phyloP scores from a whole-genome alignment of 2,329 filamentous ascomycete species.

The Aspergillus arachidicola region DNA sequence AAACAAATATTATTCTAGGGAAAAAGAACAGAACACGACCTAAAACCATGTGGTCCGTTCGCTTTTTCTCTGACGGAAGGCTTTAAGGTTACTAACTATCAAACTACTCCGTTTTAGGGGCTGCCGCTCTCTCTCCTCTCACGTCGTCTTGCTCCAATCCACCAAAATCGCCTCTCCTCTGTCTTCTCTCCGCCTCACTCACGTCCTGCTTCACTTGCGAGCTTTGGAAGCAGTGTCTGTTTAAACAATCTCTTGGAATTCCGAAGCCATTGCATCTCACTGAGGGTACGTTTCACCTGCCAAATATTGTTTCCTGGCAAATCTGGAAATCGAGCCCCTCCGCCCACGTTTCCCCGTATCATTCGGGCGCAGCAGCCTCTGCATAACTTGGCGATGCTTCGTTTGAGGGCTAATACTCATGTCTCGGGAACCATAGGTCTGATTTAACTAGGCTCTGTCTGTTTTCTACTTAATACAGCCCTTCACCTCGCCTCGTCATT shows the following conservation, averaged over 20 bases:
- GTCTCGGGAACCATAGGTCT: slow-evolving; percentile 15
- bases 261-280: slow-evolving; percentile 13
- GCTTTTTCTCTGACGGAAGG: slow-evolving; percentile 7
- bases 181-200: not conserved
- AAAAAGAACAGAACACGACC: not conserved
- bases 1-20: not conserved
- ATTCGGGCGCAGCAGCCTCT: slow-evolving; percentile 13
- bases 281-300: slow-evolving; percentile 21
- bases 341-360: slow-evolving; percentile 20
- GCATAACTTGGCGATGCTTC: slow-evolving; percentile 13
- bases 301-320: slow-evolving; percentile 12
- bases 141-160: slow-evolving; percentile 8
- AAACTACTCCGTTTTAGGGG: slow-evolving; percentile 9
- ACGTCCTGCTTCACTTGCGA: not conserved
- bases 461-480: slow-evolving; percentile 15
- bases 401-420: slow-evolving; percentile 15
- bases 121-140: slow-evolving; percentile 7
- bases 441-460: slow-evolving; percentile 13
- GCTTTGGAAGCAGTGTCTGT: not conserved
- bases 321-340: slow-evolving; percentile 23
- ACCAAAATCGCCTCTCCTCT: slow-evolving; percentile 9
- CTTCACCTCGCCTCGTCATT: slow-evolving; percentile 2
- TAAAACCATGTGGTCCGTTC: not conserved
- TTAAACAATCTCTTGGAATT: not conserved
- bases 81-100: slow-evolving; percentile 5